Conservation (phyloP, 2,329 filamentous ascomycete species). For the Botrytis fragariae region DNA sequence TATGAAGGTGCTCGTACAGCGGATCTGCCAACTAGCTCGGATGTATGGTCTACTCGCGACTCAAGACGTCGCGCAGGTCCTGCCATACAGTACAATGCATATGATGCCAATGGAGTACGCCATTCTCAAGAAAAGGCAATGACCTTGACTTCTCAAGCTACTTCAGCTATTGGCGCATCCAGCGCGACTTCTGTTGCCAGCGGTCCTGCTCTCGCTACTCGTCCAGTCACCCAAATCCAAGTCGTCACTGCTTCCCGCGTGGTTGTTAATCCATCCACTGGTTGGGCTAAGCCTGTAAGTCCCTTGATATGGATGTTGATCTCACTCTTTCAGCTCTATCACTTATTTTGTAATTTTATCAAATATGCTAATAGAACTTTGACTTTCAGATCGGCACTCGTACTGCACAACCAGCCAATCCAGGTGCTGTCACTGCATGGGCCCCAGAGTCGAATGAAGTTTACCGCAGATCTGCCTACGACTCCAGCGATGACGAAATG, state of each 20-base stretch:
- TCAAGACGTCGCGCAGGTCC: constrained; percentile 17
- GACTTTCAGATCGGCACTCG: background rate
- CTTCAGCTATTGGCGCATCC: background rate
- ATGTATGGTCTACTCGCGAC: constrained; percentile 21
- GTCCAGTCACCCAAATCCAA: background rate
- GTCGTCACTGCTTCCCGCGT: constrained; percentile 3
- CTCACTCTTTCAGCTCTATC: background rate
- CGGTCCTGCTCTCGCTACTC: background rate
- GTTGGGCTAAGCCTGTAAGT: constrained; percentile 19
- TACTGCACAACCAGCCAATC: background rate
- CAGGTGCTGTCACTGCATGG: background rate
- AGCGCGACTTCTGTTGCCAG: background rate
- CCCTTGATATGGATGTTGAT: background rate
- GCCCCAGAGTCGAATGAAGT: background rate
- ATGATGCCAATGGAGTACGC: constrained; percentile 23
- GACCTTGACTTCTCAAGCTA: background rate
- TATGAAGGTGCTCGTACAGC: constrained; percentile 23
- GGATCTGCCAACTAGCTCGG: background rate
- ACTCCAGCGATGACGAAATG: constrained; percentile 18
- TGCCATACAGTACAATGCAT: constrained; percentile 22
- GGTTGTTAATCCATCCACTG: constrained; percentile 3
- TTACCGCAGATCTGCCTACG: constrained; percentile 3
- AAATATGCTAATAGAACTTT: background rate
- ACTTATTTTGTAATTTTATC: background rate
- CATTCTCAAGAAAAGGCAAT: constrained; percentile 10